Evolutionary conservation across 257 asterid species (phyloP).

Genomic region (Ligustrum vulgare): DNA sequence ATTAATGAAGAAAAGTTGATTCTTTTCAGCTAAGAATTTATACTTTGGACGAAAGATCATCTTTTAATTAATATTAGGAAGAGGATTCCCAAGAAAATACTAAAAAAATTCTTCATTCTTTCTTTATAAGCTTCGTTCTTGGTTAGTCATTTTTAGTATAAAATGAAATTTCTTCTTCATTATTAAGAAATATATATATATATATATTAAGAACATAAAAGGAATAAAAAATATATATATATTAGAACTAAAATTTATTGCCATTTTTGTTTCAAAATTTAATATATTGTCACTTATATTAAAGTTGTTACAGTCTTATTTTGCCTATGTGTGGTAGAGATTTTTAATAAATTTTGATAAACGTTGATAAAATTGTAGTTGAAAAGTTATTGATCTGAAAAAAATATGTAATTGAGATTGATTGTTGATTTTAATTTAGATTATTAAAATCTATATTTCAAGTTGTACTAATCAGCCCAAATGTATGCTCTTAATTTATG

Average conservation of each 20-base stretch:
- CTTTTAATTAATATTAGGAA: slow-evolving; percentile 17
- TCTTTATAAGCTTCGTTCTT: background rate
- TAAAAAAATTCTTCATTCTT: background rate
- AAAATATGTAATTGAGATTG: no score
- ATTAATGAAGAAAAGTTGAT: slow-evolving; percentile 13
- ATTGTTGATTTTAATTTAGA: no score
- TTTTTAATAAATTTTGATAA: no score
- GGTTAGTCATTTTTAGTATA: background rate
- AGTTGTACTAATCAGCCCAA: background rate
- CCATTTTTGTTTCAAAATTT: background rate
- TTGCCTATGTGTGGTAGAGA: no score
- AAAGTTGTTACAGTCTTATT: no score
- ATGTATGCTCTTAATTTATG: background rate
- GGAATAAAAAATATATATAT: no score
- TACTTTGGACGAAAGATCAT: slow-evolving; percentile 16
- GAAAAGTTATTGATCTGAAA: no score
- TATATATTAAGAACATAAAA: no score
- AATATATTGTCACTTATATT: background rate
- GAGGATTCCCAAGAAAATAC: background rate
- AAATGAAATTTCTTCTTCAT: background rate
- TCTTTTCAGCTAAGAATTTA: slow-evolving; percentile 16
- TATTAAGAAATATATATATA: no score
- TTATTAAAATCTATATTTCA: no score
- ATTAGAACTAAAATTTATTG: no score
- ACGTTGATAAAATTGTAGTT: no score